These are phyloP conservation scores for Arthromyces matolae DNA, from an alignment of 768 basidiomycete species.

Conservation along the genomic window DNA sequence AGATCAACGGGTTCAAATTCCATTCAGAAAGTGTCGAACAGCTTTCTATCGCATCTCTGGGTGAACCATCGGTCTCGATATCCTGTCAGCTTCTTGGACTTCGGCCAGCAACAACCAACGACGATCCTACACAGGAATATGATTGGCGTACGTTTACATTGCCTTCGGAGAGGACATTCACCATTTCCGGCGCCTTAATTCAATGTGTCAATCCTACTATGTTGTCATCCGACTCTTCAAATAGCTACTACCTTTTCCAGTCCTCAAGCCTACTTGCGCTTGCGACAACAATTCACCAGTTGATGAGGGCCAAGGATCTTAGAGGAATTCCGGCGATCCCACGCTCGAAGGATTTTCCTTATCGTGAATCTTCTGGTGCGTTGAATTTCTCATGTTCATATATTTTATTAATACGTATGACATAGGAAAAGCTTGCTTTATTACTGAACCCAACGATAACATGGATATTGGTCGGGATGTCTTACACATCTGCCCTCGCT, in stretches of 20 bases:
- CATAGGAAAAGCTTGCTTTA: constrained; percentile 14
- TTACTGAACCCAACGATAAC: constrained; percentile 2
- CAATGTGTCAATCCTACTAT: neutral
- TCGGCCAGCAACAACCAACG: neutral
- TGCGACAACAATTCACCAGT: neutral
- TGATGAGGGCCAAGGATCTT: neutral
- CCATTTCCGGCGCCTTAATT: neutral
- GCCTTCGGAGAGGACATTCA: neutral
- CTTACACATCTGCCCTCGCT: neutral
- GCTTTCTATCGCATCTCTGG: neutral
- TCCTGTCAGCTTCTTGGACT: neutral
- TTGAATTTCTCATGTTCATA: constrained; percentile 9
- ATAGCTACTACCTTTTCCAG: neutral
- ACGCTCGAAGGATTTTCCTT: too few species aligned
- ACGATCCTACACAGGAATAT: constrained; percentile 4
- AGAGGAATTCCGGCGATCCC: too few species aligned
- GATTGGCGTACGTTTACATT: constrained; percentile 15
- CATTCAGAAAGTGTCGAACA: neutral
- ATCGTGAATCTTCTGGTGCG: neutral
- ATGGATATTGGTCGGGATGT: neutral
- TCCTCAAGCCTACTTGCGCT: neutral
- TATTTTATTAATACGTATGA: neutral
- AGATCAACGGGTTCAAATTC: neutral
- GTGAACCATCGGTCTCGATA: neutral
- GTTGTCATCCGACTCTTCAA: neutral